Evolutionary conservation across 768 basidiomycete genomes (phyloP).

Genomic region (Leccinum barrowsii): DNA sequence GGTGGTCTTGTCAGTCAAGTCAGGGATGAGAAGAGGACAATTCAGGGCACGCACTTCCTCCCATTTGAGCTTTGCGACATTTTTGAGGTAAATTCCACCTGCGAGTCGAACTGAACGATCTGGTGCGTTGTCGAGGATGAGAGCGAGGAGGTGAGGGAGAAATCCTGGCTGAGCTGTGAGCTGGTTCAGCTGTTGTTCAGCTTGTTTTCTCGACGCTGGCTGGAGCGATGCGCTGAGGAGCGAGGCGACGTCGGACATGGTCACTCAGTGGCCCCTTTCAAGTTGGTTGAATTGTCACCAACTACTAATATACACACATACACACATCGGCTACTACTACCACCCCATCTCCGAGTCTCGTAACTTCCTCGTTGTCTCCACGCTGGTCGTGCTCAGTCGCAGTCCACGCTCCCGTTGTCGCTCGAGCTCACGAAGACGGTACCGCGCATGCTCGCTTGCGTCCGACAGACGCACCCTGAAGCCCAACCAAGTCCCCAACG

Average conservation of each 20-base stretch:
- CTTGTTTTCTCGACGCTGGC: conserved; percentile 68
- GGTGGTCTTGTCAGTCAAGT: not conserved
- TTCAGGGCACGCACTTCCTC: conserved; percentile 58
- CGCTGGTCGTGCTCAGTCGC: not conserved
- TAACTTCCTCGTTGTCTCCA: conserved; percentile 1
- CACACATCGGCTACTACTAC: conserved; percentile 3
- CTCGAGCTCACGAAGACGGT: conserved; percentile 15
- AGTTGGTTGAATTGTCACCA: conserved; percentile 11
- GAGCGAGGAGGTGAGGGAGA: conserved; percentile 68
- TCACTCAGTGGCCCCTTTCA: not conserved
- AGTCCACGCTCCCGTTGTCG: not conserved
- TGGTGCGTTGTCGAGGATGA: conserved; percentile 65
- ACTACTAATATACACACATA: not conserved
- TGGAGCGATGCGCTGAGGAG: conserved; percentile 71
- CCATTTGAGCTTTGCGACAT: conserved; percentile 84
- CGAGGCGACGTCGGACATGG: conserved; percentile 65
- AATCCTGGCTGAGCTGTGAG: conserved; percentile 76
- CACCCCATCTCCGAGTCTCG: conserved; percentile 23
- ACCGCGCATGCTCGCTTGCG: conserved; percentile 22
- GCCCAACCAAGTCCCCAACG: conserved; percentile 10
- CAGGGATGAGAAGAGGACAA: not conserved
- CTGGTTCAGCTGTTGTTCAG: conserved; percentile 70
- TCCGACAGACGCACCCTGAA: conserved; percentile 22
- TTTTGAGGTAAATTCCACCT: conserved; percentile 90
- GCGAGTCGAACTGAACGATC: conserved; percentile 75